Conservation (phyloP, 2,329 filamentous ascomycete species). For the Lasiodiplodia hormozganensis region DNA sequence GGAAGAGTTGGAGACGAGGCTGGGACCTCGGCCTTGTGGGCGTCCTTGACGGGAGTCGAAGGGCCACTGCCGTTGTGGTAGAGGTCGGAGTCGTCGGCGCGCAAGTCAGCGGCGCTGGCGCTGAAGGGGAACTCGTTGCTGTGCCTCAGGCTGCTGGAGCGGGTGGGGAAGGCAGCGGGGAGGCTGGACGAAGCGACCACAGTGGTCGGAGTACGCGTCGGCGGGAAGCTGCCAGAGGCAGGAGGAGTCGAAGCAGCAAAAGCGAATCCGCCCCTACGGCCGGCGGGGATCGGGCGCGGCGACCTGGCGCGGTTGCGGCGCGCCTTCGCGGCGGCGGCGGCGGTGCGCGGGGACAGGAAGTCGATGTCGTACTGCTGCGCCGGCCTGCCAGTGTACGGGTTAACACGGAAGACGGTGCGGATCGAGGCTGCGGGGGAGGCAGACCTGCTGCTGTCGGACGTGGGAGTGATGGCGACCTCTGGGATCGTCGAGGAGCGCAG, state of each 20-base stretch:
- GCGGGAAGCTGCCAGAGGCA: no score
- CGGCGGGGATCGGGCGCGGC: background rate
- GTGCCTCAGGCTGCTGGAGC: constrained; percentile 4
- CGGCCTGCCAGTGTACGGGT: constrained; percentile 2
- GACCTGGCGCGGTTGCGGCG: background rate
- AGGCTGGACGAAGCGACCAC: background rate
- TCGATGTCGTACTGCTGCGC: background rate
- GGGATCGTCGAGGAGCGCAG: background rate
- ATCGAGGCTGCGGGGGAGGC: constrained; percentile 11
- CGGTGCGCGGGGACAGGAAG: background rate
- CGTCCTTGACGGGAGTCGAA: background rate
- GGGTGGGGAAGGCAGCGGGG: background rate
- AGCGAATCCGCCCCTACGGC: no score
- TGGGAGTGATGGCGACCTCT: background rate
- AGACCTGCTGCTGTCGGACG: background rate
- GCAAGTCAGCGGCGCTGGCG: background rate
- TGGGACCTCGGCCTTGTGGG: background rate
- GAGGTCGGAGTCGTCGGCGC: background rate
- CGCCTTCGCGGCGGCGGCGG: background rate
- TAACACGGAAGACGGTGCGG: constrained; percentile 7
- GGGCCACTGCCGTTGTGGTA: background rate
- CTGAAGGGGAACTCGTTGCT: constrained; percentile 13
- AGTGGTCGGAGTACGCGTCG: background rate
- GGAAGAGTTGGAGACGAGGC: background rate
- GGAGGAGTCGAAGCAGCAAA: no score